phyloP scores from a whole-genome alignment of 192 early-diverging fungal genomes.

The Geranomyces michiganensis region DNA sequence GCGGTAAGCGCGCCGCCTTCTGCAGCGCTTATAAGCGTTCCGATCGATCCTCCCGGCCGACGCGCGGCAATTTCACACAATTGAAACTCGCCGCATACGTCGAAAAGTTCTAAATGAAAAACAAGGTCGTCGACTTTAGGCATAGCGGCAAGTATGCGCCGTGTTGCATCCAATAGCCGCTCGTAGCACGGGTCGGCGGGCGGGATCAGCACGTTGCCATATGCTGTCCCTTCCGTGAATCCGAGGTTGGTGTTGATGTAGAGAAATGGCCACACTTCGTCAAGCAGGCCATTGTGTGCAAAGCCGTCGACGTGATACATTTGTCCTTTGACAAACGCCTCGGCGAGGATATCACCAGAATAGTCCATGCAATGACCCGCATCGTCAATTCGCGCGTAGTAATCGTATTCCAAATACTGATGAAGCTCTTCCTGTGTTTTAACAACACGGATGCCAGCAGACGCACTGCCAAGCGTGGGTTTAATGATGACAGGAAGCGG shows the following conservation, averaged over 20 bases:
- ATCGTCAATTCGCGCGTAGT: conserved; percentile 36
- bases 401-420: conserved; percentile 33
- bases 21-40: conserved; percentile 33
- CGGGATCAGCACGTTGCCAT: conserved; percentile 53
- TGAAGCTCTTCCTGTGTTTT: conserved; percentile 23
- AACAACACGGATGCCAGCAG: conserved; percentile 39
- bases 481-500: conserved; percentile 46
- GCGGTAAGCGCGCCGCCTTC: conserved; percentile 21
- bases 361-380: conserved; percentile 38
- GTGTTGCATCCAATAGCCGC: conserved; percentile 29
- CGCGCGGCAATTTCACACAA: conserved; percentile 55
- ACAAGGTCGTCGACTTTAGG: conserved; percentile 35
- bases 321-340: conserved; percentile 33
- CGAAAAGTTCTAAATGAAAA: conserved; percentile 55
- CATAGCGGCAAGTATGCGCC: conserved; percentile 31
- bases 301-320: conserved; percentile 56
- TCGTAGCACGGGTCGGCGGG: conserved; percentile 18
- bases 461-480: conserved; percentile 43
- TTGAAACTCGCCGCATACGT: conserved; percentile 24
- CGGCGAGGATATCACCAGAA: conserved; percentile 45
- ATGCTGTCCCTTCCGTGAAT: conserved; percentile 47
- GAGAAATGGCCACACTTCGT: conserved; percentile 46
- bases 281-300: conserved; percentile 34
- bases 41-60: conserved; percentile 45
- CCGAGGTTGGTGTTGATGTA: conserved; percentile 48